phyloP scores from a whole-genome alignment of 2,329 filamentous ascomycete species.

The Nakataea oryzae region DNA sequence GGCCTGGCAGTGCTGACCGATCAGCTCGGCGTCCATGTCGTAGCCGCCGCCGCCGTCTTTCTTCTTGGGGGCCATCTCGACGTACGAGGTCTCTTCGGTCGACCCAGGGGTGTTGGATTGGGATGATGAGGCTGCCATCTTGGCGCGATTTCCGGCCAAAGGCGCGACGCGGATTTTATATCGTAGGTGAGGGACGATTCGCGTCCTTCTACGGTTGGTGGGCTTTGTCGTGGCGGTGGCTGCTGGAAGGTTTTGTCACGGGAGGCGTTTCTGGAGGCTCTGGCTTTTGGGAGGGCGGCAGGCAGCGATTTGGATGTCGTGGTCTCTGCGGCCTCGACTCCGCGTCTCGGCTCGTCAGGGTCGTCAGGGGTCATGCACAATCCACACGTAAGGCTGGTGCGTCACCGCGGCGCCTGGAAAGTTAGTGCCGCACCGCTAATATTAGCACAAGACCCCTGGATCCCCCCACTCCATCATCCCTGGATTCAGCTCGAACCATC shows the following conservation, averaged over 20 bases:
- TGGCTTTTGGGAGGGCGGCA: not conserved
- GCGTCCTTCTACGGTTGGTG: not conserved
- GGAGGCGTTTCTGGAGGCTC: not conserved
- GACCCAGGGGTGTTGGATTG: constrained; percentile 23
- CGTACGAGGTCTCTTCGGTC: constrained; percentile 42
- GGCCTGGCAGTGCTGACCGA: constrained; percentile 86
- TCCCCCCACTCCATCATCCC: not conserved
- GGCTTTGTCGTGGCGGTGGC: not conserved
- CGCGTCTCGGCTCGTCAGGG: not conserved
- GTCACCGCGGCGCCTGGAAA: not conserved
- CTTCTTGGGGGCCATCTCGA: constrained; percentile 43
- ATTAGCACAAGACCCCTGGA: not conserved
- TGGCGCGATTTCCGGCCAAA: not conserved
- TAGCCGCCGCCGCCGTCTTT: constrained; percentile 29
- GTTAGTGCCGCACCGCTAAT: not conserved
- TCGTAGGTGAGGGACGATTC: not conserved
- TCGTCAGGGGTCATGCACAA: not conserved
- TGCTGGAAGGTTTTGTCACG: not conserved
- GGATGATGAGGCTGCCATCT: constrained; percentile 22
- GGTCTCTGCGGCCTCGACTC: not conserved
- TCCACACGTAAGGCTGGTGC: not conserved
- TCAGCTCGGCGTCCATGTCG: constrained; percentile 59
- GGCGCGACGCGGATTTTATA: not conserved
- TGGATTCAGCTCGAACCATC: not conserved
- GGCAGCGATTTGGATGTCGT: not conserved